These are phyloP conservation scores for Lepidopterella palustris DNA, from an alignment of 495 filamentous ascomycete species.

Conservation along the genomic window DNA sequence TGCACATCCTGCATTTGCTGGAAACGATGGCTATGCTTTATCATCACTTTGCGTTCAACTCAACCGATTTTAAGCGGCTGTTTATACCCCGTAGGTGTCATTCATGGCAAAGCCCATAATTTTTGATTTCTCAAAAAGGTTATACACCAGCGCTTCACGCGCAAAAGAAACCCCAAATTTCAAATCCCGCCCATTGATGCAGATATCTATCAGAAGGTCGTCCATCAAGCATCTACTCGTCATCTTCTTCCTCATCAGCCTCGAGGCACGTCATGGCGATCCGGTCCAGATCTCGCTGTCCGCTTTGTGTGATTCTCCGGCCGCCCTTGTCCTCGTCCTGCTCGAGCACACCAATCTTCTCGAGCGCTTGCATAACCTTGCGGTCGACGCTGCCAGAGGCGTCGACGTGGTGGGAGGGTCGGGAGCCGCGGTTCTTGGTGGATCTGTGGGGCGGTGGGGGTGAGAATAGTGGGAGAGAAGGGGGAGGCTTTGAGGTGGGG, in stretches of 20 bases:
- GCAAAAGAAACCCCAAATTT: background rate
- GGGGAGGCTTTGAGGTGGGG: background rate
- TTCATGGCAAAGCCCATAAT: background rate
- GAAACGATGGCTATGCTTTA: no score
- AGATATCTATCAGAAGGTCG: no score
- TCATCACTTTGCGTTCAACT: no score
- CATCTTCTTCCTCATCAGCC: slow-evolving; percentile 58
- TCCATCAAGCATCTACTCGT: slow-evolving; percentile 41
- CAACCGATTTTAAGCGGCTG: no score
- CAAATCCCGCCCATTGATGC: background rate
- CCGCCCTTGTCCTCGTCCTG: slow-evolving; percentile 95
- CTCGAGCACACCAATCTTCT: slow-evolving; percentile 99
- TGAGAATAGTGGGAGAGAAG: no score
- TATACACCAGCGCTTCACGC: background rate
- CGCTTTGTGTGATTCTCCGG: slow-evolving; percentile 89
- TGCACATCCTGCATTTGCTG: no score
- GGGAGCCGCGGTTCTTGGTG: slow-evolving; percentile 91
- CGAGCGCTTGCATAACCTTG: slow-evolving; percentile 89
- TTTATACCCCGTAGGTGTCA: no score
- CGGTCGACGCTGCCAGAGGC: slow-evolving; percentile 91
- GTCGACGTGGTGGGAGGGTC: slow-evolving; percentile 91
- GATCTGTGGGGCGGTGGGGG: no score
- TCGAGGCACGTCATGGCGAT: slow-evolving; percentile 71
- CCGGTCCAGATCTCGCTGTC: slow-evolving; percentile 98
- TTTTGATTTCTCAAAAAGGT: background rate